These are phyloP conservation scores for Podaxis sp. DNA, from an alignment of 768 basidiomycete genomes.

Conservation along the genomic window DNA sequence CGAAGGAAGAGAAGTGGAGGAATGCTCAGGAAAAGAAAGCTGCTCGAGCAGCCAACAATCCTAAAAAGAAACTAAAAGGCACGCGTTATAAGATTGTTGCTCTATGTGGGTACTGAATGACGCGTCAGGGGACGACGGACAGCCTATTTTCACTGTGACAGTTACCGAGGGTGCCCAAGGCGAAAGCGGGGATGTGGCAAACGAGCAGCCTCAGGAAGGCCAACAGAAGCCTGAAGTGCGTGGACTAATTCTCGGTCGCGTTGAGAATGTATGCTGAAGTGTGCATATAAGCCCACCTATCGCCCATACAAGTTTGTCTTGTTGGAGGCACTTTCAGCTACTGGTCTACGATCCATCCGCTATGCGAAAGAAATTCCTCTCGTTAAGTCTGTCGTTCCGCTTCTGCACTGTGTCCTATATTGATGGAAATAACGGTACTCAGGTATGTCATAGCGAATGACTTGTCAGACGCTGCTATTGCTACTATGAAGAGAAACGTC, in stretches of 20 bases:
- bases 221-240: slow-evolving; percentile 4
- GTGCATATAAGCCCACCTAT: slow-evolving; percentile 37
- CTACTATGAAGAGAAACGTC: slow-evolving; percentile 85
- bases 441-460: slow-evolving; percentile 97
- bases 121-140: slow-evolving; percentile 1
- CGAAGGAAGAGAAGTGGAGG: slow-evolving; percentile 64
- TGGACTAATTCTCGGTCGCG: not conserved
- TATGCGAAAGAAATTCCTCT: slow-evolving; percentile 97
- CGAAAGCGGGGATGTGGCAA: not conserved
- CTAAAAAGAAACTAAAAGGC: slow-evolving; percentile 46
- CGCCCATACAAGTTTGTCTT: slow-evolving; percentile 69
- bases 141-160: not conserved
- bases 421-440: slow-evolving; percentile 12
- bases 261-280: not conserved
- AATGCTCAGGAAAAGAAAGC: slow-evolving; percentile 49
- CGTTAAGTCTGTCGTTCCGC: slow-evolving; percentile 59
- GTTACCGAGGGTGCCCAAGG: not conserved
- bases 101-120: slow-evolving; percentile 3
- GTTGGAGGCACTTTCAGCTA: slow-evolving; percentile 93
- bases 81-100: slow-evolving; percentile 17
- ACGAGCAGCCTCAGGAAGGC: slow-evolving; percentile 2
- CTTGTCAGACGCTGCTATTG: slow-evolving; percentile 76
- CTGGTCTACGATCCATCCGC: slow-evolving; percentile 92
- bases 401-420: slow-evolving; percentile 1
- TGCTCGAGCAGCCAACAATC: slow-evolving; percentile 34